Evolutionary conservation across 352 stramenopile genomes (phyloP), one percentile per base, ranked within the genome.

Genomic region (Phytopythium delawarense): DNA sequence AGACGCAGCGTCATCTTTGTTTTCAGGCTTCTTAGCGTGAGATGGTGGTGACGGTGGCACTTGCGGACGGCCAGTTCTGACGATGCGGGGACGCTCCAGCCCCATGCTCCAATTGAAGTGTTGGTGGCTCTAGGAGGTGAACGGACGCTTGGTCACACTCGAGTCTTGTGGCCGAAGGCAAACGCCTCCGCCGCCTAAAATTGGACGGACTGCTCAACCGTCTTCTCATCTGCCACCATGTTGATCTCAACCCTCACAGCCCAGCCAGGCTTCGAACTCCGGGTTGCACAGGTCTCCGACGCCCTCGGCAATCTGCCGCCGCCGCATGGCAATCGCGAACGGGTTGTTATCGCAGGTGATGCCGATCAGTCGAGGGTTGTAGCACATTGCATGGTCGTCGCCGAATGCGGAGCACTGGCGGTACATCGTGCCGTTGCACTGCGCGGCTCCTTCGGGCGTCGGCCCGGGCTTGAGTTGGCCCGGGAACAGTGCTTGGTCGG

Each of bases 211-310:
- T 23, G 42, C 42, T 12, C 20, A 25, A 20, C 15, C 42, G 42
- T n/a, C 16, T n/a, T 15, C 18, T n/a, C 2, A 11, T 45, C 15
- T 45, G 1, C 16, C 39, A 42, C 11, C 37, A 18, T 30, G 3
- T 30, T 30, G 25, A 4, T 1, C 1, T 39, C 11, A 39, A 13
- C 7, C 34, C 23, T 53, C 13, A 28, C 71, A 83, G 12, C 71
- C 71, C 0, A 82, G 61, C 73, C 73, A 81, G 1, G 72, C 67
- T 48, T 84, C 75, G 0, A 62, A 3, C 4, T 61, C 44, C 0
- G 61, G 60, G 18, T 81, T 59, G 30, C 70, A 81, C 0, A 18
- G 35, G 8, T 66, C 62, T 0, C 71, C 73, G 16, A 79, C 51
- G 0, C 59, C 39, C 30, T 55, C 34, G 3, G 50, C 60, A 57